Evolutionary conservation across 768 basidiomycete genomes (phyloP).

Genomic region (Collybiopsis luxurians): DNA sequence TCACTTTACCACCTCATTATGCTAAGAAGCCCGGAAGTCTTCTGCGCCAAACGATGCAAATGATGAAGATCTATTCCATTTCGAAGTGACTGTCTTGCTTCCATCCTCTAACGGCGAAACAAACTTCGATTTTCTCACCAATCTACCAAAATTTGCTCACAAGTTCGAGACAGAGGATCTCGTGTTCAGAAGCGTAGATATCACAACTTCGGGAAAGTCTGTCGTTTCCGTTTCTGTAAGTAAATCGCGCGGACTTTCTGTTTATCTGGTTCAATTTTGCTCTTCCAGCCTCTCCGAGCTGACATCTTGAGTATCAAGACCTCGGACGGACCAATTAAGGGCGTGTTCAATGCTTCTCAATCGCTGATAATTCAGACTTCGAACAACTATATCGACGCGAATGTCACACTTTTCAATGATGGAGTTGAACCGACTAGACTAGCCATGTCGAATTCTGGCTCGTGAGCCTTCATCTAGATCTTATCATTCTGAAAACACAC

Average conservation of each 20-base stretch:
- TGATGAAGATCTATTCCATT: not conserved
- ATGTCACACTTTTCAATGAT: not conserved
- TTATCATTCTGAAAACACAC: not conserved
- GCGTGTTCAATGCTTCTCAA: not conserved
- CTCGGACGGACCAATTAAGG: not conserved
- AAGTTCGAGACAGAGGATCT: not conserved
- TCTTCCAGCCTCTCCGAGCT: not conserved
- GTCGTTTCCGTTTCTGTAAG: not conserved
- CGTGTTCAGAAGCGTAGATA: not conserved
- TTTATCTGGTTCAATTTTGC: not conserved
- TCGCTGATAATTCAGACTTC: not conserved
- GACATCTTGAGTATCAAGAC: not conserved
- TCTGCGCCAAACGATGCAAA: not conserved
- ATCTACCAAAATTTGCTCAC: not conserved
- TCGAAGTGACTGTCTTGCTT: not conserved
- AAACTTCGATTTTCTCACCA: not conserved
- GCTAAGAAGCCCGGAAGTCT: not conserved
- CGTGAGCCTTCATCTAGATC: not conserved
- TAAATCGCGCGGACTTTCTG: not conserved
- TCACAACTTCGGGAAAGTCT: not conserved
- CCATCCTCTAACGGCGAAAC: not conserved
- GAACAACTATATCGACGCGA: not conserved
- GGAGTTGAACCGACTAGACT: not conserved
- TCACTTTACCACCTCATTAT: not conserved
- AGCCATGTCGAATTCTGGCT: not conserved